Evolutionary conservation across 768 basidiomycete genomes (phyloP).

Genomic region (Daedalea quercina): DNA sequence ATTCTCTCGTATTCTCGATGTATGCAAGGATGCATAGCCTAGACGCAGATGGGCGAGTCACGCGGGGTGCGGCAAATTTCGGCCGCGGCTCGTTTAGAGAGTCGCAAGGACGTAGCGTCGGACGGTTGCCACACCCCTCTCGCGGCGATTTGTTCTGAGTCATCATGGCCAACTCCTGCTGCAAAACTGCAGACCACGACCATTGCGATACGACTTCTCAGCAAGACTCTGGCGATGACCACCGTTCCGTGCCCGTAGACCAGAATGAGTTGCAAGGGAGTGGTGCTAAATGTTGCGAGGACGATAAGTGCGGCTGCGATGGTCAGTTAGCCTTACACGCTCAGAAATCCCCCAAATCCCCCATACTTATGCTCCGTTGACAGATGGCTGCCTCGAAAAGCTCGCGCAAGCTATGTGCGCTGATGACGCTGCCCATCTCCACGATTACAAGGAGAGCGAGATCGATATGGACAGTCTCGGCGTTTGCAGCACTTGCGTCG

Average conservation of each 20-base stretch:
- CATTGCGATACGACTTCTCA: not conserved
- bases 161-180: not conserved
- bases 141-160: too few species aligned
- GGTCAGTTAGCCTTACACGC: constrained; percentile 13
- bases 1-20: too few species aligned
- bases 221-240: too few species aligned
- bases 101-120: too few species aligned
- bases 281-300: constrained; percentile 16
- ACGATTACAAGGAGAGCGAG: not conserved
- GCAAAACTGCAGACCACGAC: not conserved
- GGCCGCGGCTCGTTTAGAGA: too few species aligned
- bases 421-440: constrained; percentile 20
- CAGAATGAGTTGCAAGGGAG: too few species aligned
- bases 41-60: too few species aligned
- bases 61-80: too few species aligned
- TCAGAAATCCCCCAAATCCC: not conserved
- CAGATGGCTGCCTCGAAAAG: constrained; percentile 20
- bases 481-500: constrained; percentile 1
- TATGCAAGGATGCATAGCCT: too few species aligned
- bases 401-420: constrained; percentile 22
- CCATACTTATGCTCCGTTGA: not conserved
- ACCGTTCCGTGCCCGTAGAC: too few species aligned
- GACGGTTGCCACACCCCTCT: too few species aligned
- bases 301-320: constrained; percentile 17
- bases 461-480: not conserved